A percentile compares a stretch with the other conserved stretches of the same genome.
Conservation (phyloP, 2,329 filamentous ascomycete species). For the Emmonsia crescens region DNA sequence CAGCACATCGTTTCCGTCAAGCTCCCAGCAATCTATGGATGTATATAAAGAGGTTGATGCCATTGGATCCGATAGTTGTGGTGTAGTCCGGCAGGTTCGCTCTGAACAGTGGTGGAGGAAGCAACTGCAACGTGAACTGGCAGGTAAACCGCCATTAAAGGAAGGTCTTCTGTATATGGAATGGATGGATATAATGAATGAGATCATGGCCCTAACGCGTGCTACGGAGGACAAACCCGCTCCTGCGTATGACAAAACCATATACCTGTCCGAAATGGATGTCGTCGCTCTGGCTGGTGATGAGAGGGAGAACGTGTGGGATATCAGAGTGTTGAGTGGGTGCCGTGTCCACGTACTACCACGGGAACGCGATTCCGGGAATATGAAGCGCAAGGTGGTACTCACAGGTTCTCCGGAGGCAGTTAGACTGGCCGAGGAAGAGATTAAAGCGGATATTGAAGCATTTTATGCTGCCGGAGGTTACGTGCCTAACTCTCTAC, state of each 20-base stretch:
- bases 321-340: slow-evolving; percentile 24
- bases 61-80: background rate
- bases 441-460: slow-evolving; percentile 13
- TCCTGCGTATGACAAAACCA: slow-evolving; percentile 18
- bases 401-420: slow-evolving; percentile 26
- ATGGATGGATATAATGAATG: slow-evolving; percentile 19
- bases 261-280: slow-evolving; percentile 27
- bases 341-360: slow-evolving; percentile 29
- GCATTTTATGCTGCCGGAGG: too few relatives aligned
- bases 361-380: slow-evolving; percentile 19
- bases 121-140: background rate
- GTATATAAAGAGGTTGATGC: background rate
- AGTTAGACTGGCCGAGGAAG: slow-evolving; percentile 22
- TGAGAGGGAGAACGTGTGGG: slow-evolving; percentile 29
- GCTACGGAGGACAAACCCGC: slow-evolving; percentile 10
- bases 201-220: slow-evolving; percentile 18
- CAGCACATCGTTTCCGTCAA: background rate
- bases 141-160: background rate
- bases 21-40: background rate
- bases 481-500: background rate
- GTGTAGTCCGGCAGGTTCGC: background rate
- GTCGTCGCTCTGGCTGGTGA: slow-evolving; percentile 25
- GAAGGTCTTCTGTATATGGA: background rate
- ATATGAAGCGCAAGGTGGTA: slow-evolving; percentile 24
- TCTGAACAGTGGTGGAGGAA: background rate